Evolutionary conservation across 1,139 yeast genomes (phyloP).

Genomic region (Schwanniomyces etchellsii): DNA sequence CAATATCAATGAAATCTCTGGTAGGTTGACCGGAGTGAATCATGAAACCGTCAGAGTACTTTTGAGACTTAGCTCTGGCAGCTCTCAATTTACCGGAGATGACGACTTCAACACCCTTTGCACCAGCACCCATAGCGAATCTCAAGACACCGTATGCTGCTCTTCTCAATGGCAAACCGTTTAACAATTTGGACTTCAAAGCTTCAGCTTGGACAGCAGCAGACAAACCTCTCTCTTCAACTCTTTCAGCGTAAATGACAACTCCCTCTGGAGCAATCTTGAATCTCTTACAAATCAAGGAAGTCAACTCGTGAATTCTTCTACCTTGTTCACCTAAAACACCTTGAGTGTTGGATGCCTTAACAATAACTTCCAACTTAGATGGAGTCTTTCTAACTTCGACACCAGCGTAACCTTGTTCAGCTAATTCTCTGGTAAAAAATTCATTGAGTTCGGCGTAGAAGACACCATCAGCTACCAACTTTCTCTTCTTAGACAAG

Average conservation of each 20-base stretch:
- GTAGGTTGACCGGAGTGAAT: constrained; percentile 99
- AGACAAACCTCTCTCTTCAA: constrained; percentile 98
- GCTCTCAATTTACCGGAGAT: constrained; percentile 99
- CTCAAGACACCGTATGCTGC: constrained; percentile 99
- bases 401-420: constrained; percentile 99
- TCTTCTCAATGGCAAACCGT: constrained; percentile 99
- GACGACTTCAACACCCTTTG: constrained; percentile 99
- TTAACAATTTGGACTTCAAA: constrained; percentile 94
- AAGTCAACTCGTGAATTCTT: constrained; percentile 98
- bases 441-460: constrained; percentile 99
- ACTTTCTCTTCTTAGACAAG: constrained; percentile 82
- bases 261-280: constrained; percentile 91
- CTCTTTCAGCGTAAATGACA: constrained; percentile 97
- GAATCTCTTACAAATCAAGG: constrained; percentile 98
- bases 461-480: constrained; percentile 99
- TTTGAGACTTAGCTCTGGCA: constrained; percentile 99
- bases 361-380: constrained; percentile 96
- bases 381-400: constrained; percentile 99
- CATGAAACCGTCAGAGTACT: constrained; percentile 99
- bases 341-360: constrained; percentile 99
- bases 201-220: constrained; percentile 99
- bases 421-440: constrained; percentile 99
- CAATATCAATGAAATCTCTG: constrained; percentile 95
- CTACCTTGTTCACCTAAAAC: constrained; percentile 99
- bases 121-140: constrained; percentile 99